Evolutionary conservation across 768 basidiomycete species (phyloP), one percentile per base, ranked within the genome.

Genomic region (Xerocomellus dryophilus): DNA sequence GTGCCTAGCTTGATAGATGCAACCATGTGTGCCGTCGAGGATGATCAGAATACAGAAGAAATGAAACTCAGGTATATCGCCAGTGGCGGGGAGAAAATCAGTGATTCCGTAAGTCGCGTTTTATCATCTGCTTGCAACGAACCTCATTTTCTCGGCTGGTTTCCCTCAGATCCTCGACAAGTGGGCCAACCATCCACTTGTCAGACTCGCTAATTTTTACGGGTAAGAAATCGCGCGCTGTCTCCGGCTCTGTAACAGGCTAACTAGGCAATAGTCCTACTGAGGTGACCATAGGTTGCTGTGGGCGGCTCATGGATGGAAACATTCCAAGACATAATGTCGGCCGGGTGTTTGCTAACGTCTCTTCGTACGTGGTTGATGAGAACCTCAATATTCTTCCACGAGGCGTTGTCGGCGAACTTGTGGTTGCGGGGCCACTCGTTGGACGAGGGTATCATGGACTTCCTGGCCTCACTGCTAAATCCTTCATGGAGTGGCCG

Each of bases 1-100:
- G 80, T 81, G 17, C 79, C 79, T 6, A 79, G 79, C 60, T 61
- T 81, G 56, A 78, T 81, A 43, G 80, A 81, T 57, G 80, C 78
- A 4, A 78, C 76, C 11, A 64, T 81, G 62, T 58, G 59, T 45
- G 48, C 65, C n/a, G 52, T 62, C 11, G 60, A 71, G 41, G 62
- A 64, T 51, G 58, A 60, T 21, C 70, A 68, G 43, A 70, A 68
- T 17, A 65, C 67, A 20, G 61, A 60, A 15, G 66, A 63, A 36
- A 69, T 71, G 46, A 61, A 62, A 20, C 63, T 81, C 31, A 68
- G 73, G 20, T 81, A 75, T 53, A 75, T 81, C 34, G 76, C 69
- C 4, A 77, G 78, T 53, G 79, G 79, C 12, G 79, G 79, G 5
- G 79, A 81, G 64, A 81, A 81, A 63, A 79, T 81, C 61, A 78